Conservation (phyloP, 805 yeast species). For the Clavispora phyllophila region DNA sequence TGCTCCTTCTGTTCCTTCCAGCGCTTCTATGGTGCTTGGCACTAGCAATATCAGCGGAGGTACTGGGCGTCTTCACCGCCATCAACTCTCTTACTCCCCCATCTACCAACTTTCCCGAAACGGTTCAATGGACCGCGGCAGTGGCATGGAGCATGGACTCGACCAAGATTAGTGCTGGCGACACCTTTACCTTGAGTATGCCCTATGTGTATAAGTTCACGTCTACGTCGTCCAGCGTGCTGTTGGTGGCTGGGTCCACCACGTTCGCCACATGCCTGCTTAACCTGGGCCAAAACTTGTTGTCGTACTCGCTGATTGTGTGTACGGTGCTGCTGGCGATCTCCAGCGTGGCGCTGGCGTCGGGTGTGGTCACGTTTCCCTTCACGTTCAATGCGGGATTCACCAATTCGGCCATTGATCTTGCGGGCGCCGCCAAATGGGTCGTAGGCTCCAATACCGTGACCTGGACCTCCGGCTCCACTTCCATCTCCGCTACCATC, state of each 20-base stretch:
- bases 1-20: constrained; percentile 1
- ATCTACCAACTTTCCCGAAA: background rate
- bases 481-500: constrained; percentile 8
- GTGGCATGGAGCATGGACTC: constrained; percentile 19
- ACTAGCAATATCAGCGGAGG: background rate
- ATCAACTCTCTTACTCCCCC: constrained; percentile 6
- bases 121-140: constrained; percentile 16
- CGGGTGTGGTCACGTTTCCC: constrained; percentile 19
- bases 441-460: constrained; percentile 18
- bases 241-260: constrained; percentile 3
- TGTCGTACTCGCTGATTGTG: constrained; percentile 12
- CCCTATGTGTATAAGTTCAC: constrained; percentile 24
- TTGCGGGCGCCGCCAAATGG: constrained; percentile 15
- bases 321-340: constrained; percentile 18
- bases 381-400: constrained; percentile 16
- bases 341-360: constrained; percentile 7
- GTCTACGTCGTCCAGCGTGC: constrained; percentile 7
- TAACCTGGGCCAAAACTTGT: constrained; percentile 13
- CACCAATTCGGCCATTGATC: constrained; percentile 7
- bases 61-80: constrained; percentile 10
- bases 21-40: constrained; percentile 1
- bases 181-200: constrained; percentile 22
- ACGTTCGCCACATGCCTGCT: constrained; percentile 21
- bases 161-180: constrained; percentile 16
- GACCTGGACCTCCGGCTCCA: constrained; percentile 14